A percentile compares a stretch with the other conserved stretches of the same genome.
Conservation (phyloP, 2,329 filamentous ascomycete genomes). For the Chaetomium globosum region DNA sequence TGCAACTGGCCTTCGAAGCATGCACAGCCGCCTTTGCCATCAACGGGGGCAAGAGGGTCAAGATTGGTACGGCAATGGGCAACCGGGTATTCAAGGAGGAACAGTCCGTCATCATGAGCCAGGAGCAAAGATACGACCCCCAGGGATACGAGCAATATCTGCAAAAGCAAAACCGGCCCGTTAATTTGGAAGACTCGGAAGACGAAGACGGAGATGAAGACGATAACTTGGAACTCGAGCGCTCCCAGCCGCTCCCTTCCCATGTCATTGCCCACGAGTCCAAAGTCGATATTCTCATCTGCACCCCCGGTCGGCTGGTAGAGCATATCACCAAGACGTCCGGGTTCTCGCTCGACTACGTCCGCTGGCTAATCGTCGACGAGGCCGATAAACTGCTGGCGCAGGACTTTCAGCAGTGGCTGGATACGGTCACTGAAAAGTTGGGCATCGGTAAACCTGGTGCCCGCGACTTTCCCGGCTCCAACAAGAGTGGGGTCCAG, state of each 20-base stretch:
- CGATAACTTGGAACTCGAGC: constrained; percentile 44
- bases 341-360: constrained; percentile 75
- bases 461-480: constrained; percentile 57
- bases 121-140: constrained; percentile 64
- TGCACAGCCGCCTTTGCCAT: constrained; percentile 66
- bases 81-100: constrained; percentile 73
- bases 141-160: constrained; percentile 51
- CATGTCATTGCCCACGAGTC: constrained; percentile 69
- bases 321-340: constrained; percentile 85
- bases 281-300: constrained; percentile 84
- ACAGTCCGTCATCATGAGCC: constrained; percentile 53
- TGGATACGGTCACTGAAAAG: constrained; percentile 68
- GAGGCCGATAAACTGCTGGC: constrained; percentile 91
- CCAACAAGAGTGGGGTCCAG: constrained; percentile 59
- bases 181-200: constrained; percentile 52
- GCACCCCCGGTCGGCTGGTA: constrained; percentile 87
- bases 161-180: constrained; percentile 44
- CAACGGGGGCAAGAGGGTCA: constrained; percentile 65
- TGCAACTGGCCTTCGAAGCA: constrained; percentile 73
- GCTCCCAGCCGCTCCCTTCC: constrained; percentile 51
- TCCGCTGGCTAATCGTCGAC: constrained; percentile 89
- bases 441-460: constrained; percentile 54
- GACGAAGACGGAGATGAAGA: constrained; percentile 49
- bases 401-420: constrained; percentile 91
- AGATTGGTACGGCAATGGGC: constrained; percentile 80